A percentile compares a stretch with the other conserved stretches of the same genome.
Conservation (phyloP, 106 monocot genomes). For the Alisma plantagoaquatica region DNA sequence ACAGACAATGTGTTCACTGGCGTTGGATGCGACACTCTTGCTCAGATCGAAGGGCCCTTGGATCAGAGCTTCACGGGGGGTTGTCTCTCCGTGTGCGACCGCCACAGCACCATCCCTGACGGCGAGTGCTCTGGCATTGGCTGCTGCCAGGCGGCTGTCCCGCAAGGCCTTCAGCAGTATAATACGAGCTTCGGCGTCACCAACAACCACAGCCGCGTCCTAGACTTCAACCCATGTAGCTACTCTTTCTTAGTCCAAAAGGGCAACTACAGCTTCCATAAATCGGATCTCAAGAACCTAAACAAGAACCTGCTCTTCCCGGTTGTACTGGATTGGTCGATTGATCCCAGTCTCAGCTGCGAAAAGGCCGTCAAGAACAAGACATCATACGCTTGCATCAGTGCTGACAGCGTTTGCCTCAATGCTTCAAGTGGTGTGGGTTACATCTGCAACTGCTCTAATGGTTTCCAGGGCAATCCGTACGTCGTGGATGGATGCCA, state of each 20-base stretch:
- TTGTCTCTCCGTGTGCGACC: not conserved
- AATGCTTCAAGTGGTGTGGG: constrained; percentile 3
- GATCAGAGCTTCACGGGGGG: too few species aligned
- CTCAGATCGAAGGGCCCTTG: too few species aligned
- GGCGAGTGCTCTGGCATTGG: not conserved
- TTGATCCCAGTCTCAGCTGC: not conserved
- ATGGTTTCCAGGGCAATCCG: constrained; percentile 9
- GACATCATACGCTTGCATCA: not conserved
- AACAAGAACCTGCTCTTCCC: not conserved
- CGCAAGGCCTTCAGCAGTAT: not conserved
- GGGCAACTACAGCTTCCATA: not conserved
- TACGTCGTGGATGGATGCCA: constrained; percentile 3
- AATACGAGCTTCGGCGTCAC: not conserved
- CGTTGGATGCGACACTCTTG: not conserved
- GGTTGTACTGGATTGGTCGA: constrained; percentile 6
- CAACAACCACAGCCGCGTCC: not conserved
- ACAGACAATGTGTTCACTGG: not conserved
- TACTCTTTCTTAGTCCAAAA: not conserved
- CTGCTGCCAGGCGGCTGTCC: constrained; percentile 1
- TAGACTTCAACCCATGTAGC: not conserved
- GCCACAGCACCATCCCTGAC: not conserved
- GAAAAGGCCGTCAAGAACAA: not conserved
- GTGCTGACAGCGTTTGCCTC: not conserved
- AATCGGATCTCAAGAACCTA: not conserved
- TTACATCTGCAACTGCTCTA: constrained; percentile 1